Base-by-base conservation (phyloP, 2,329 filamentous ascomycete genomes). In the Byssothecium circinans region DNA sequence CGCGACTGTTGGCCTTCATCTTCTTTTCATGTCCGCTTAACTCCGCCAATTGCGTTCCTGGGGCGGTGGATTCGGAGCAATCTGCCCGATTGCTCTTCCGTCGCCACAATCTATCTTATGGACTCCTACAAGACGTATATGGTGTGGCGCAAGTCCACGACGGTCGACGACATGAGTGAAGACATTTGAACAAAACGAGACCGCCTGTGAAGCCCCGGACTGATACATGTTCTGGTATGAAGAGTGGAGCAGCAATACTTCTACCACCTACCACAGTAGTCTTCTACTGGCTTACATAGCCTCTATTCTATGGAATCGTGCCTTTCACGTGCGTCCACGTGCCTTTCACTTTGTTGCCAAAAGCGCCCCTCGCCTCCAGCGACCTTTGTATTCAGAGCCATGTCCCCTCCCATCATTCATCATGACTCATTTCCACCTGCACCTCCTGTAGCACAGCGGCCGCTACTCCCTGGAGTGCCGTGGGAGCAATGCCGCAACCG, bases 21-120 rank as follows among this genome's bases (percentile, higher is more conserved):
- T 57, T 57, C 57, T 60, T 54, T 60, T 64, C 50, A 50, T 33
- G 45, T 57, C 60, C 57, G 62, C 56, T 60, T 64, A 64, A 60
- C 27, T 61, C 58, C 60, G 53, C 50, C 51, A 53, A 48, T 60
- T 55, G 59, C 37, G 44, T 19, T 12, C 38, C 30, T n/a, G 22
- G 8, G 14, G 14, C 17, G 18, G 27, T n/a, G 38, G 50, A 52
- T 45, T 45, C 41, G 47, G 41, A 48, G 41, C 51, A 47, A 40
- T 30, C 22, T 41, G 43, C 53, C 52, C 52, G 54, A 57, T 53
- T 45, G 29, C 36, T 4, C 25, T 39, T 27, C 41, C 37, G 43
- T 53, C 43, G 53, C 54, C 54, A 54, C 54, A 52, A 36, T 36
- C 23, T 41, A 12, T 32, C 43, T 48, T 56, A 46, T 34, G 44